Evolutionary conservation across 208 protist species (phyloP).

Genomic region (Trypanosoma vivax): DNA sequence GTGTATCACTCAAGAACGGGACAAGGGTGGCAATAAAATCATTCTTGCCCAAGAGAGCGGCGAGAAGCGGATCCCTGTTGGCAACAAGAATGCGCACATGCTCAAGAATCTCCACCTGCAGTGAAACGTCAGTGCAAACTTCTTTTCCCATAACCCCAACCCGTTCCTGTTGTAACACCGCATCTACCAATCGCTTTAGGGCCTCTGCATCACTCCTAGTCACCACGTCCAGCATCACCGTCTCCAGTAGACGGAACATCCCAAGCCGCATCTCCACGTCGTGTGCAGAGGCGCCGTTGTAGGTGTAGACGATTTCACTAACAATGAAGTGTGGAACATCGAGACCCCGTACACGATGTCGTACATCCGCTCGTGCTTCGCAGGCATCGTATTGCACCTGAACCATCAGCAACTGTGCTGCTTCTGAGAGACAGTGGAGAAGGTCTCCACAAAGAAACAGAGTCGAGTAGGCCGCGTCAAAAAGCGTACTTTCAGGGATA

Average conservation of each 20-base stretch:
- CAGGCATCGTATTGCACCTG: constrained; percentile 33
- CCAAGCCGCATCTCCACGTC: constrained; percentile 31
- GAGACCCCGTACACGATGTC: constrained; percentile 35
- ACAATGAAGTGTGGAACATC: constrained; percentile 59
- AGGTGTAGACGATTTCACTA: constrained; percentile 22
- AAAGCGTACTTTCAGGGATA: constrained; percentile 26
- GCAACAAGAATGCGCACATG: constrained; percentile 44
- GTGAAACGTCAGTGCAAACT: too few species aligned
- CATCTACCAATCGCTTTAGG: constrained; percentile 22
- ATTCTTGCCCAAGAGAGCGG: constrained; percentile 48
- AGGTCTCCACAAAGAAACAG: constrained; percentile 76
- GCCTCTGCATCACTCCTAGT: constrained; percentile 59
- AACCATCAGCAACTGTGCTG: constrained; percentile 49
- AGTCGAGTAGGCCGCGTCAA: constrained; percentile 57
- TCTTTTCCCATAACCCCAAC: too few species aligned
- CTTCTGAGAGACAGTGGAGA: constrained; percentile 39
- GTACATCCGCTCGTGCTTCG: constrained; percentile 16
- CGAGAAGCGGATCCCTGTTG: constrained; percentile 28
- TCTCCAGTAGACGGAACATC: constrained; percentile 52
- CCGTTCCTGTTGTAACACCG: constrained; percentile 1
- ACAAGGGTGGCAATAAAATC: constrained; percentile 54
- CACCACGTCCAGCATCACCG: constrained; percentile 42
- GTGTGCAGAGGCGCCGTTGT: constrained; percentile 9
- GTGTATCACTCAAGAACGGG: constrained; percentile 38
- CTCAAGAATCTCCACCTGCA: constrained; percentile 37